Evolutionary conservation across 345 rosid species (phyloP), one percentile per base, ranked within the genome.

Genomic region (Ricinus communis): DNA sequence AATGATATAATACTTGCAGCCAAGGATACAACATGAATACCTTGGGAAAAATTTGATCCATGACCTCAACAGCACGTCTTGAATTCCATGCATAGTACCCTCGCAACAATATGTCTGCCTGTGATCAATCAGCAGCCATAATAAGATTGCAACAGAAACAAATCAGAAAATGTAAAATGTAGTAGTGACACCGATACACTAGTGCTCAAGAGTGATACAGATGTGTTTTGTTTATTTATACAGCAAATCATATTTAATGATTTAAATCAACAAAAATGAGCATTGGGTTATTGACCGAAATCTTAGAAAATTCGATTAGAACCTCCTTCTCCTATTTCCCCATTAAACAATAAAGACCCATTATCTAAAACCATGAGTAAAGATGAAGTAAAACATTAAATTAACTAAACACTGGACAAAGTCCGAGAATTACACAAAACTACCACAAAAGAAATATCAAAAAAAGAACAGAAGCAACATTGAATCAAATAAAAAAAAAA

Each of bases 11-110:
- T 13, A 2, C 36, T 12, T 14, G 50, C 21, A 16, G 38, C 53
- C 28, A 22, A 33, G 50, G 13, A 61, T 36, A 51, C 4, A 54
- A 54, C 14, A 56, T 13, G 15, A 55, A 57, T 79, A 94, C 99
- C 95, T 89, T 93, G 12, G 98, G 98, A 57, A 96, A 93, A 18
- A 93, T 82, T 78, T 84, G 81, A 80, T 93, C 91, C 5, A 96
- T 86, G 69, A 88, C 90, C 75, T 88, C 75, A 55, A 93, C n/a
- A 43, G 98, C 98, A 43, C 97, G 99, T 64, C 87, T 73, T 4
- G 99, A 90, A 76, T 95, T 95, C 98, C 99, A 93, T 36, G 97
- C 98, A 50, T 81, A 86, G 68, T 96, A 96, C 11, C 99, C 99
- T 69, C 97, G 82, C 69, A 96, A 64, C 66, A 93, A 11, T 43